Evolutionary conservation across 2,329 filamentous ascomycete species (phyloP).

Genomic region (Teratosphaeria zuluensis): DNA sequence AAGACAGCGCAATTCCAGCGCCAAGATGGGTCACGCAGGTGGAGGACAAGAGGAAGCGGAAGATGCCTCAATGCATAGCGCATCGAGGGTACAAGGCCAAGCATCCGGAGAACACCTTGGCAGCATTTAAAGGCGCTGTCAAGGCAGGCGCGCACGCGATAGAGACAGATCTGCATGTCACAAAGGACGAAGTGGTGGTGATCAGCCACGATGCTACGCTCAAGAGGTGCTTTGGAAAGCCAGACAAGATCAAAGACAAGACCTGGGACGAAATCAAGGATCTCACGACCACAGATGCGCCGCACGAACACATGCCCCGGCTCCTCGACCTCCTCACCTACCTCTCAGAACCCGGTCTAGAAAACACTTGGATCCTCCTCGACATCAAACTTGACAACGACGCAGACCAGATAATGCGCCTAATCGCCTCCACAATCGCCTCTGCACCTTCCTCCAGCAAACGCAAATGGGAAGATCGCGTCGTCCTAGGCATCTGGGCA

Average conservation of each 20-base stretch:
- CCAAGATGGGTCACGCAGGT: constrained; percentile 14
- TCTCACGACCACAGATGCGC: constrained; percentile 56
- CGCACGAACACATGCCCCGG: constrained; percentile 62
- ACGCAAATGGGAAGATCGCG: constrained; percentile 57
- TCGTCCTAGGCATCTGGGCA: constrained; percentile 77
- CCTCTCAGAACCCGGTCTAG: constrained; percentile 52
- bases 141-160: constrained; percentile 67
- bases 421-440: constrained; percentile 50
- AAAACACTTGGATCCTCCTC: constrained; percentile 69
- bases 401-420: constrained; percentile 57
- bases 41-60: constrained; percentile 16
- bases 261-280: constrained; percentile 64
- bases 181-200: constrained; percentile 73
- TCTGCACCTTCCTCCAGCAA: constrained; percentile 17
- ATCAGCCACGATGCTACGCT: constrained; percentile 60
- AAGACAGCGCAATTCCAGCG: constrained; percentile 15
- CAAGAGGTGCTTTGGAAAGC: constrained; percentile 71
- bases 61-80: constrained; percentile 61
- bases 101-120: constrained; percentile 79
- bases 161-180: constrained; percentile 81
- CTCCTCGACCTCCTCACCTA: constrained; percentile 66
- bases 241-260: constrained; percentile 62
- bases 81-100: constrained; percentile 70
- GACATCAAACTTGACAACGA: constrained; percentile 82
- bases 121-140: constrained; percentile 64